Conservation (phyloP, 495 filamentous ascomycete genomes). For the Saxophila tyrrhenica region DNA sequence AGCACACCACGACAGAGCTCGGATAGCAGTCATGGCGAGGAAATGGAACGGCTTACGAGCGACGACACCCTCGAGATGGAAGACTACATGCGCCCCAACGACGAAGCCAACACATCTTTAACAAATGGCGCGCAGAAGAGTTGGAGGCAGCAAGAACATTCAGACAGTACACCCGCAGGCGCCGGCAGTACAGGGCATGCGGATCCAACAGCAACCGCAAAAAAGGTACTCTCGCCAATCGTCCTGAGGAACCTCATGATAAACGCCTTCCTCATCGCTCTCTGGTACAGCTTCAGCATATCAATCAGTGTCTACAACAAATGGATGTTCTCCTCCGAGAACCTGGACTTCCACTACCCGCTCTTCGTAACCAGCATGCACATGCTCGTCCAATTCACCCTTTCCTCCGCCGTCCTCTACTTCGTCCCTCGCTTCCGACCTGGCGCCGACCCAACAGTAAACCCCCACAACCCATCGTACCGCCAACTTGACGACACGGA, state of each 20-base stretch:
- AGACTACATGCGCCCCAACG: conserved; percentile 44
- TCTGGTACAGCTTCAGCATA: conserved; percentile 85
- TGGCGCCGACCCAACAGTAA: conserved; percentile 35
- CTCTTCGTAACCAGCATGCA: conserved; percentile 92
- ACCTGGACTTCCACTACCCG: conserved; percentile 84
- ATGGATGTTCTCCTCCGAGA: conserved; percentile 92
- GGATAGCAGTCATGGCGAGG: background rate
- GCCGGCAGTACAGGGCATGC: conserved; percentile 55
- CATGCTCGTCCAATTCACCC: conserved; percentile 89
- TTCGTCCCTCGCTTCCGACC: conserved; percentile 79
- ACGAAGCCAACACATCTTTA: conserved; percentile 74
- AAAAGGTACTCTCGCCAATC: conserved; percentile 56
- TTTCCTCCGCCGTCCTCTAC: conserved; percentile 69
- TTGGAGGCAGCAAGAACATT: conserved; percentile 45
- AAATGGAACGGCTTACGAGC: background rate
- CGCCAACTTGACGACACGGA: conserved; percentile 34
- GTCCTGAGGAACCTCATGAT: conserved; percentile 55
- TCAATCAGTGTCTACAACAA: conserved; percentile 98
- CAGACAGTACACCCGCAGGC: conserved; percentile 50
- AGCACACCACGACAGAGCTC: background rate
- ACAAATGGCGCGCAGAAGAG: conserved; percentile 60
- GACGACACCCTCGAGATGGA: conserved; percentile 39
- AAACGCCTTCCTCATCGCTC: conserved; percentile 64
- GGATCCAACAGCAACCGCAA: conserved; percentile 33
- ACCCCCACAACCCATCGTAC: conserved; percentile 18